Evolutionary conservation across 2,329 filamentous ascomycete species (phyloP).

Genomic region (Paramyrothecium sp.): DNA sequence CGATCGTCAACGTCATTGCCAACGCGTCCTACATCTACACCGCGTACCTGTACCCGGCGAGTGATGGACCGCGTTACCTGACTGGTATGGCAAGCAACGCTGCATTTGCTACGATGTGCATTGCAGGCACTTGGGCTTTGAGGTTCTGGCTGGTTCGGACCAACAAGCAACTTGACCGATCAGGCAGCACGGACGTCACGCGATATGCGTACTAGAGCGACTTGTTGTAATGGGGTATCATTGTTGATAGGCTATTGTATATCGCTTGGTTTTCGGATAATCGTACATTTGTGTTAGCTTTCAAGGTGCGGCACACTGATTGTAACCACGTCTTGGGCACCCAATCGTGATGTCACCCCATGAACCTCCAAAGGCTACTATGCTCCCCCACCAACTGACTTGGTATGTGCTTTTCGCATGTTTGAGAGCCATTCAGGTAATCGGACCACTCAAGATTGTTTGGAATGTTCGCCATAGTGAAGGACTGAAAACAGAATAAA

Average conservation of each 20-base stretch:
- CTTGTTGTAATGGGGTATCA: background rate
- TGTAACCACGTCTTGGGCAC: no score
- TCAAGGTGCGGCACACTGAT: no score
- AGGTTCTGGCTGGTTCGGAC: constrained; percentile 18
- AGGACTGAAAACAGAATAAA: background rate
- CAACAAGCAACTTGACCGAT: constrained; percentile 21
- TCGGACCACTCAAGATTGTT: no score
- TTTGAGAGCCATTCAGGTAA: no score
- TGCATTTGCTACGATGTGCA: constrained; percentile 20
- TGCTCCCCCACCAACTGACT: no score
- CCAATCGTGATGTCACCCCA: background rate
- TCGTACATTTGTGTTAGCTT: background rate
- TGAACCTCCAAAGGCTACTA: no score
- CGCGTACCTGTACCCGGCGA: constrained; percentile 40
- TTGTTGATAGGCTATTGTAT: no score
- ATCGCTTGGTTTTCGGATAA: background rate
- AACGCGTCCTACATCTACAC: constrained; percentile 45
- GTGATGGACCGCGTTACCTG: constrained; percentile 37
- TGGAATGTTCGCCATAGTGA: background rate
- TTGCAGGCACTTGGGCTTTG: constrained; percentile 20
- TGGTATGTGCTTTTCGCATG: no score
- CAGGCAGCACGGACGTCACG: constrained; percentile 5
- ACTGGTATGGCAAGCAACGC: constrained; percentile 34
- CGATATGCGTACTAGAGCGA: constrained; percentile 17
- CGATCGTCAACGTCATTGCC: constrained; percentile 41